A percentile compares a stretch with the other conserved stretches of the same genome.
Conservation (phyloP, 495 filamentous ascomycete species). For the Penicillium nucicola region DNA sequence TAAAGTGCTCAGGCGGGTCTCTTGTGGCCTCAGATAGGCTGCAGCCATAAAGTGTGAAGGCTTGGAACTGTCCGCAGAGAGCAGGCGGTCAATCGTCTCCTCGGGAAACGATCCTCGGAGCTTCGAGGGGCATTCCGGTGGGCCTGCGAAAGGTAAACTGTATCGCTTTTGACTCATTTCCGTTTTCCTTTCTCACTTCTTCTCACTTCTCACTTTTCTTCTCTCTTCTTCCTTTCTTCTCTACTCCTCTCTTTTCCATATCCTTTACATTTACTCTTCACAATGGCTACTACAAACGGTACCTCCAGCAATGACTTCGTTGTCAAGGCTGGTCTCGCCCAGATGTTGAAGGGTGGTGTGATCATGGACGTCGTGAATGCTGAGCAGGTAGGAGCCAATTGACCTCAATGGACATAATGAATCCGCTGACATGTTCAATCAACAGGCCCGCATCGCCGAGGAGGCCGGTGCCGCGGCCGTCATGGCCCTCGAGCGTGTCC, state of each 20-base stretch:
- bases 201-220: constrained; percentile 1
- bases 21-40: no score
- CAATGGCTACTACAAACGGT: constrained; percentile 39
- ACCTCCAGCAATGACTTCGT: constrained; percentile 52
- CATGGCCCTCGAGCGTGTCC: constrained; percentile 98
- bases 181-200: constrained; percentile 5
- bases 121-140: constrained; percentile 11
- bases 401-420: neutral
- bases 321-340: constrained; percentile 89
- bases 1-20: no score
- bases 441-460: constrained; percentile 86
- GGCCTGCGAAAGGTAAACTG: constrained; percentile 15
- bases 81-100: constrained; percentile 4
- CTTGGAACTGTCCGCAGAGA: neutral
- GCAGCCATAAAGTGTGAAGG: neutral
- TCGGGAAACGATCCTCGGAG: constrained; percentile 4
- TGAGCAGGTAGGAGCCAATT: constrained; percentile 59
- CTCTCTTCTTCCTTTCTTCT: neutral
- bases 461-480: constrained; percentile 94
- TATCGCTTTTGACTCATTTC: constrained; percentile 20
- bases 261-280: constrained; percentile 7
- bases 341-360: constrained; percentile 98
- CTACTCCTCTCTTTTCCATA: constrained; percentile 4
- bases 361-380: constrained; percentile 99
- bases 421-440: neutral